These are phyloP conservation scores for Plantago coronopus DNA, from an alignment of 305 asterid genomes.

Conservation along the genomic window DNA sequence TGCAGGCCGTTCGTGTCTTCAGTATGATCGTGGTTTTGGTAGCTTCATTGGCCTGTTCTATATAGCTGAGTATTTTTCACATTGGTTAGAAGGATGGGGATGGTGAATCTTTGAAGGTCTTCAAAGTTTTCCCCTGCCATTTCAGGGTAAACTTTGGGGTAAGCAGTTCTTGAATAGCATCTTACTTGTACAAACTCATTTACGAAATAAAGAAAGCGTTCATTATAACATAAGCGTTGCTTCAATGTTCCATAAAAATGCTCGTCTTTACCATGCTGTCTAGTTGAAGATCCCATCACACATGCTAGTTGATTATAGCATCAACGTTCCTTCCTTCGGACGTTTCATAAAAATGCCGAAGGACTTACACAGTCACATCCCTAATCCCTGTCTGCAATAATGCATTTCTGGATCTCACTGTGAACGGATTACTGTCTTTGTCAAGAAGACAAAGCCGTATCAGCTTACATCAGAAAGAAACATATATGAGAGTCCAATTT, in stretches of 20 bases:
- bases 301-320: no score
- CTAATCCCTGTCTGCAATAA: slow-evolving; percentile 23
- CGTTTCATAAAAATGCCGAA: no score
- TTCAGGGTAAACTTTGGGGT: slow-evolving; percentile 31
- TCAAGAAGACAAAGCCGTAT: slow-evolving; percentile 22
- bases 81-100: slow-evolving; percentile 23
- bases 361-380: no score
- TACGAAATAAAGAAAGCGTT: no score
- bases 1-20: slow-evolving; percentile 38
- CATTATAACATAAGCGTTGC: no score
- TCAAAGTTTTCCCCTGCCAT: slow-evolving; percentile 18
- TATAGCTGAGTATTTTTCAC: slow-evolving; percentile 22
- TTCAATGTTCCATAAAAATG: no score
- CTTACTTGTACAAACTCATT: neutral
- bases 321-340: no score
- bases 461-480: slow-evolving; percentile 26
- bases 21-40: slow-evolving; percentile 28
- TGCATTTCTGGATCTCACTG: slow-evolving; percentile 32
- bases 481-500: slow-evolving; percentile 18
- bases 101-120: slow-evolving; percentile 19
- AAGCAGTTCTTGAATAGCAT: slow-evolving; percentile 1
- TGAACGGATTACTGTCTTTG: slow-evolving; percentile 27
- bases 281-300: no score
- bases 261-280: no score
- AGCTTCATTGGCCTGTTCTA: slow-evolving; percentile 29